phyloP scores from a whole-genome alignment of 257 asterid species.

The Ajuga chamaepitys region DNA sequence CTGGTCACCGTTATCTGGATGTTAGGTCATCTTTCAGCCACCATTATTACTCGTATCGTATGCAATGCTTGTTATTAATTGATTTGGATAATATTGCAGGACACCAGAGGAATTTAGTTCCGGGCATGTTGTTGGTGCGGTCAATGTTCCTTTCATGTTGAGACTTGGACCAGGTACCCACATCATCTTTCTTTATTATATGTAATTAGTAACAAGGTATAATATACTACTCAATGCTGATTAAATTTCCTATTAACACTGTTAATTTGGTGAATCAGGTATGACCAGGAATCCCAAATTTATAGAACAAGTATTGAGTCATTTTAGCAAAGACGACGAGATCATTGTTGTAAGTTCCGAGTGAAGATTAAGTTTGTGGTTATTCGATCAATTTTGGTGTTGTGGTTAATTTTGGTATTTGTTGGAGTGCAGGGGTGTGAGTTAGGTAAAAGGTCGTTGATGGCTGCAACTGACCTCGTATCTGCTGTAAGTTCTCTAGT shows the following conservation, averaged over 20 bases:
- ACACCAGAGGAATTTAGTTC: slow-evolving; percentile 55
- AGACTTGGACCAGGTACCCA: slow-evolving; percentile 50
- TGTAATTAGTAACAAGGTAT: too few relatives aligned
- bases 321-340: slow-evolving; percentile 59
- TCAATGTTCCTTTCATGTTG: slow-evolving; percentile 66
- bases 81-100: slow-evolving; percentile 24
- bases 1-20: slow-evolving; percentile 71
- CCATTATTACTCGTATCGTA: too few relatives aligned
- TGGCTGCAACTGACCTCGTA: slow-evolving; percentile 67
- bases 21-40: slow-evolving; percentile 38
- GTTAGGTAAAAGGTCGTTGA: slow-evolving; percentile 57
- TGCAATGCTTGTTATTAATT: too few relatives aligned
- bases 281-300: slow-evolving; percentile 54
- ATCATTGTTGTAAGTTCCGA: slow-evolving; percentile 60
- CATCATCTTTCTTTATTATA: background rate
- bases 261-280: slow-evolving; percentile 26
- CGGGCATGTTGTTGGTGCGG: slow-evolving; percentile 65
- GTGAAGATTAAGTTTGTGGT: too few relatives aligned
- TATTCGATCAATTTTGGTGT: background rate
- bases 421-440: slow-evolving; percentile 55
- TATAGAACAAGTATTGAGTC: slow-evolving; percentile 37
- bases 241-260: too few relatives aligned
- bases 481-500: slow-evolving; percentile 39
- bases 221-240: too few relatives aligned
- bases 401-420: too few relatives aligned